Evolutionary conservation across 345 rosid species (phyloP), one percentile per base, ranked within the genome.

Genomic region (Syzygium oleosum): DNA sequence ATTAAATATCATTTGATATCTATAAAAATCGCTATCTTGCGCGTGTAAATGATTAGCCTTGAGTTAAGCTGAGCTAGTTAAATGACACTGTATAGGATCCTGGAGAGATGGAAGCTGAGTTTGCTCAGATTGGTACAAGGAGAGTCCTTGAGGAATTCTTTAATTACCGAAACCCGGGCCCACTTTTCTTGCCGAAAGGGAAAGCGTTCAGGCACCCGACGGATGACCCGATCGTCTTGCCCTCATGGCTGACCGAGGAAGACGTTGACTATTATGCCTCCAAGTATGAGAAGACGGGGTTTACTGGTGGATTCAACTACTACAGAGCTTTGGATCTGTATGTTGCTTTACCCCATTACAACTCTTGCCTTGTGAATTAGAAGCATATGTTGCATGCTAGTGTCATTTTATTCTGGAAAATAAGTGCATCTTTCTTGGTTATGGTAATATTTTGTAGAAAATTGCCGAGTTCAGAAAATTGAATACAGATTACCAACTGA

Each of bases 301-400:
- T 97, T 92, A 95, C 99, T 7, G 95, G 98, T 84, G 92, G 90
- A 38, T 85, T 97, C 27, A 97, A 97, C 94, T 96, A 95, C 91
- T 97, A 97, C 91, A 92, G 99, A 85, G 92, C 92, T 78, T 27
- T 94, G 86, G 91, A 95, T 87, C 86, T 91, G 99, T 95, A 93
- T 52, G 92, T 86, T 34, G 63, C 54, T 85, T 84, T 38, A 77
- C 56, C 56, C 53, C 51, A 51, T 87, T 85, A 29, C 25, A 73
- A 31, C 49, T 13, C 0, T 27, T 84, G 61, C 10, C 51, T 38
- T 34, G 29, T n/a, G 68, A 14, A 52, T 84, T 46, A 27, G 83
- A 16, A 61, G 34, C 25, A 59, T 63, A 41, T 65, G 8, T 17
- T 58, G 54, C 31, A 63, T 46, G 19, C 43, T 29, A 49, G 41